Conservation (phyloP, 192 early-diverging fungal species). For the Umbelopsis sp. region DNA sequence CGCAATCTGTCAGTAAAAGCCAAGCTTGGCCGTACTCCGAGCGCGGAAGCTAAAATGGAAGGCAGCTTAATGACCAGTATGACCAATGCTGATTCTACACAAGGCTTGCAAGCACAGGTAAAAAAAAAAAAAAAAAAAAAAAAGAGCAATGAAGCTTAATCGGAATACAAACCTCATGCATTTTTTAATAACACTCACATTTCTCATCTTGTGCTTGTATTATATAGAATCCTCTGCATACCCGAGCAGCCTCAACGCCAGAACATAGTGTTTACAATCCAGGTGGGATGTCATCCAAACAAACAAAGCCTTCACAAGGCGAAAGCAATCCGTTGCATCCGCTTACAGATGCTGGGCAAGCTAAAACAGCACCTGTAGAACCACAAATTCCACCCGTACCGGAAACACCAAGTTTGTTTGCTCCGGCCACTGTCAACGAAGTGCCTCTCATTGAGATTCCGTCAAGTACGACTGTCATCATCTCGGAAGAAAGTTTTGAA, state of each 20-base stretch:
- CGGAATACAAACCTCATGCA: no score
- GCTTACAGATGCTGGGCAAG: background rate
- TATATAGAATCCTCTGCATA: slow-evolving; percentile 1
- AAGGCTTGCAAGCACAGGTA: background rate
- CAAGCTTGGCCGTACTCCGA: slow-evolving; percentile 48
- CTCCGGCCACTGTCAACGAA: slow-evolving; percentile 52
- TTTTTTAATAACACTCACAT: no score
- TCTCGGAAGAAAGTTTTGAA: slow-evolving; percentile 78
- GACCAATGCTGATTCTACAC: background rate
- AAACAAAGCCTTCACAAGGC: slow-evolving; percentile 1
- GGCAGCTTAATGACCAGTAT: slow-evolving; percentile 4
- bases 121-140: no score
- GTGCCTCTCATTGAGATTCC: slow-evolving; percentile 69
- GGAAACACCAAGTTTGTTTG: slow-evolving; percentile 31
- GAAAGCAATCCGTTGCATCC: background rate
- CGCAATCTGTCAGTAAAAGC: slow-evolving; percentile 48
- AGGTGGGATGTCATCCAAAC: slow-evolving; percentile 7
- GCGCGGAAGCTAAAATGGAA: slow-evolving; percentile 38
- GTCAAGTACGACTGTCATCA: slow-evolving; percentile 65
- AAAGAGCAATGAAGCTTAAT: no score
- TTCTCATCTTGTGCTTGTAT: no score
- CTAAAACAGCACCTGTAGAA: background rate
- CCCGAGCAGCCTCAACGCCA: slow-evolving; percentile 9
- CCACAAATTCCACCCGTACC: background rate
- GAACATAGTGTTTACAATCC: slow-evolving; percentile 17